phyloP scores from a whole-genome alignment of 192 early-diverging fungal species.

The Coemansia sp. region DNA sequence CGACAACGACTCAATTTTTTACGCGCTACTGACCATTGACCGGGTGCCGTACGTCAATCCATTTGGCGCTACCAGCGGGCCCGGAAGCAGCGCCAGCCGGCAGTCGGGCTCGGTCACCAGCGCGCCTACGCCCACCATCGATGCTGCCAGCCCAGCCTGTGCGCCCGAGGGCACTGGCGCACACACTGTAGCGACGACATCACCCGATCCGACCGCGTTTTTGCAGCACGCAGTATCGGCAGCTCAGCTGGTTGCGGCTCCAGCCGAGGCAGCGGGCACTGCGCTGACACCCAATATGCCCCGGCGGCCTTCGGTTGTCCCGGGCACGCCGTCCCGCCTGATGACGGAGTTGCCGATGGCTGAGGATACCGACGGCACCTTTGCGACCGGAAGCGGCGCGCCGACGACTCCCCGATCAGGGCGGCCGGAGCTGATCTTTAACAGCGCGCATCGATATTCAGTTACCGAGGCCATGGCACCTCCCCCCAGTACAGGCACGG shows the following conservation, averaged over 20 bases:
- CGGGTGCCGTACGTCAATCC: conserved; percentile 35
- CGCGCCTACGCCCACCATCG: conserved; percentile 11
- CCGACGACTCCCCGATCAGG: neutral
- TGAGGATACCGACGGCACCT: neutral
- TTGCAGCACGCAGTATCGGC: neutral
- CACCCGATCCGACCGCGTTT: conserved; percentile 15
- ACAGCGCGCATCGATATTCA: conserved; percentile 3
- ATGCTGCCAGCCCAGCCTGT: conserved; percentile 8
- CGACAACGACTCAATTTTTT: conserved; percentile 41
- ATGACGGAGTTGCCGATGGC: neutral
- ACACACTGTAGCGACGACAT: conserved; percentile 41
- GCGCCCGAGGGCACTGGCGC: conserved; percentile 15
- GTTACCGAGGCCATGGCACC: conserved; percentile 11
- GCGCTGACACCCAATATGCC: neutral
- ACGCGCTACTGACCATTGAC: conserved; percentile 25
- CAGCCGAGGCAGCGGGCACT: neutral
- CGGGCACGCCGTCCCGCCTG: neutral
- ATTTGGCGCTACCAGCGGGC: conserved; percentile 8
- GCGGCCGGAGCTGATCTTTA: conserved; percentile 14
- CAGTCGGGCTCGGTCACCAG: conserved; percentile 7
- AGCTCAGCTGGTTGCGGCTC: conserved; percentile 1
- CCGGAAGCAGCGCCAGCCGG: conserved; percentile 1
- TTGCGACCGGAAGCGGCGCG: neutral
- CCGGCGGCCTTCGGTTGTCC: neutral
- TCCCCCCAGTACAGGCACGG: conserved; percentile 1